Evolutionary conservation across 1,284 basidiomycete genomes (phyloP), one percentile per base, ranked within the genome.

Genomic region (Papiliotrema terrestris): DNA sequence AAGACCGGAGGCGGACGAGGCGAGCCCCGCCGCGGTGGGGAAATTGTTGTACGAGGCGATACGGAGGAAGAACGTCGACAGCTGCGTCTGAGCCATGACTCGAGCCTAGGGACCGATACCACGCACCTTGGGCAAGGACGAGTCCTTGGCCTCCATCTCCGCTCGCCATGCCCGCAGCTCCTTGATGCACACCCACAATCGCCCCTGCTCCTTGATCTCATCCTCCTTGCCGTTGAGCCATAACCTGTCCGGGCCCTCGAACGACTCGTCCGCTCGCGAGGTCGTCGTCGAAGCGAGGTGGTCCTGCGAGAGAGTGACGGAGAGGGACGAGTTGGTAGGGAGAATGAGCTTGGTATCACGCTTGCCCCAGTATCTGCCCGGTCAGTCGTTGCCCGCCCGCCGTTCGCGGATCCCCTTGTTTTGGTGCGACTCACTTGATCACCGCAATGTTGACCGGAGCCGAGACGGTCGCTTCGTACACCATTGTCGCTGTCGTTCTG

Each of bases 31-130:
- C 8, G 96, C 96, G 5, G 95, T 98, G 23, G 95, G 95, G 82
- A 99, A 98, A 81, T 98, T 98, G 84, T 99, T 99, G 79, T 86
- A 87, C 11, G 94, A 98, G 57, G 85, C 85, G 62, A 99, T 93
- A 78, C 91, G 90, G 2, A 96, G 83, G 29, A 82, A 79, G 75
- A 80, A 87, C 17, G 81, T 72, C 0, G 92, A 88, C 50, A 95
- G 78, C 87, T 92, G 59, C 11, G 19, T 49, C 39, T n/a, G n/a
- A 25, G 41, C 19, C 22, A 19, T 22, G 9, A 32, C 3, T 19
- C 8, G 38, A 39, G 26, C 13, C 13, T 14, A 6, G 17, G 6
- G 22, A 26, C 19, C 11, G 11, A 11, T 32, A 5, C 5, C 6
- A 60, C 80, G 53, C 63, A 90, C 89, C 80, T 88, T 86, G 52